phyloP scores from a whole-genome alignment of 805 yeast species.

The Yarrowia sp. region DNA sequence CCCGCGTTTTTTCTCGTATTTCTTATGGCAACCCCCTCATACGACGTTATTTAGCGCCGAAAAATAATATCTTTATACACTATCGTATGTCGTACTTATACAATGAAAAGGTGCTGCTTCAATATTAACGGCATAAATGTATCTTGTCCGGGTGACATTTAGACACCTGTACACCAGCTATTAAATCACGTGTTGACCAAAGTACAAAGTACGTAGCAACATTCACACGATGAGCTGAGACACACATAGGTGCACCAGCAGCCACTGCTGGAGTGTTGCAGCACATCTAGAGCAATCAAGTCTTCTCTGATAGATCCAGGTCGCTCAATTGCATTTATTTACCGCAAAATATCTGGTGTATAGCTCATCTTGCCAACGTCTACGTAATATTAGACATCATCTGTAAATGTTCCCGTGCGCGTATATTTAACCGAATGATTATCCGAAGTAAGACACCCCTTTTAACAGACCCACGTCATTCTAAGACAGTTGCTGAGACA shows the following conservation, averaged over 20 bases:
- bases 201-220: neutral
- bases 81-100: no score
- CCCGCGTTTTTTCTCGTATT: neutral
- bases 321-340: neutral
- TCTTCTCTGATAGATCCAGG: neutral
- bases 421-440: neutral
- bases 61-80: no score
- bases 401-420: neutral
- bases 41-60: neutral
- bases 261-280: neutral
- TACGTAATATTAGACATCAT: no score
- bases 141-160: neutral
- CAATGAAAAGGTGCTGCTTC: neutral
- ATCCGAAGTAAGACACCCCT: slow-evolving; percentile 1
- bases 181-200: neutral
- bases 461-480: neutral
- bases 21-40: neutral
- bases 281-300: neutral
- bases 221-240: neutral
- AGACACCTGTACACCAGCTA: neutral
- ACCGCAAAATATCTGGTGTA: no score
- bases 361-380: neutral
- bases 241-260: neutral
- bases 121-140: neutral
- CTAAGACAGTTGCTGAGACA: slow-evolving; percentile 4